A percentile compares a stretch with the other conserved stretches of the same genome.
phyloP scores from a whole-genome alignment of 306 rosid genomes.

The Prunus mume region DNA sequence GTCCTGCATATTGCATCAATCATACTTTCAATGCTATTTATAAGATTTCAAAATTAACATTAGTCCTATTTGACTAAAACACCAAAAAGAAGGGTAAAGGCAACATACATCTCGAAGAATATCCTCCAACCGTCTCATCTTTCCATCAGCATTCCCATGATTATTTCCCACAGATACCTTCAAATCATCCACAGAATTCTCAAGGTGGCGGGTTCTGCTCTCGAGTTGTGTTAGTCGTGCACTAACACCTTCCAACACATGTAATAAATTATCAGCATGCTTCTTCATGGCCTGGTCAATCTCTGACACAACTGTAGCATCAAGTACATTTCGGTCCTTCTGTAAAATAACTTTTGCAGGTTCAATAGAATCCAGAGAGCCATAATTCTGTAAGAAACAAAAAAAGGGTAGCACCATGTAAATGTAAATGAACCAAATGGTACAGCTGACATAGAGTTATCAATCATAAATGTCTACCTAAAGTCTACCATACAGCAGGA shows the following conservation, averaged over 20 bases:
- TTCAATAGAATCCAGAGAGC: constrained; percentile 66
- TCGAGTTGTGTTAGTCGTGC: constrained; percentile 77
- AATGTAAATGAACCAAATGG: constrained; percentile 11
- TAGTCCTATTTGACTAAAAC: constrained; percentile 7
- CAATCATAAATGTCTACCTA: neutral
- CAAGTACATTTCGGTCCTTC: constrained; percentile 49
- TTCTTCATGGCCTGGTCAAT: constrained; percentile 76
- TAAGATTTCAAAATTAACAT: neutral
- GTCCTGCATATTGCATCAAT: neutral
- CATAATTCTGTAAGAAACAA: constrained; percentile 49
- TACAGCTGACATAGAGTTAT: neutral
- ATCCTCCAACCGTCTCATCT: constrained; percentile 74
- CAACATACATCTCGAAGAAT: constrained; percentile 71
- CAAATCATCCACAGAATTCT: constrained; percentile 74
- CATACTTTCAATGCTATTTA: neutral
- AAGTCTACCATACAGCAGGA: neutral
- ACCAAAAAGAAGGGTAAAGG: constrained; percentile 16
- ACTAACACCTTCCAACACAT: constrained; percentile 77
- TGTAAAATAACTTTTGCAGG: constrained; percentile 54
- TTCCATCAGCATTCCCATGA: constrained; percentile 76
- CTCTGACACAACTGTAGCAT: constrained; percentile 55
- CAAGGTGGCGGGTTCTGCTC: constrained; percentile 68
- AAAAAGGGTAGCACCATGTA: constrained; percentile 10
- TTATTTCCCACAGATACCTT: constrained; percentile 71
- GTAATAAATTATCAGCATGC: constrained; percentile 61